Conservation (phyloP, 2,329 filamentous ascomycete genomes). For the Xylariaceae sp. region DNA sequence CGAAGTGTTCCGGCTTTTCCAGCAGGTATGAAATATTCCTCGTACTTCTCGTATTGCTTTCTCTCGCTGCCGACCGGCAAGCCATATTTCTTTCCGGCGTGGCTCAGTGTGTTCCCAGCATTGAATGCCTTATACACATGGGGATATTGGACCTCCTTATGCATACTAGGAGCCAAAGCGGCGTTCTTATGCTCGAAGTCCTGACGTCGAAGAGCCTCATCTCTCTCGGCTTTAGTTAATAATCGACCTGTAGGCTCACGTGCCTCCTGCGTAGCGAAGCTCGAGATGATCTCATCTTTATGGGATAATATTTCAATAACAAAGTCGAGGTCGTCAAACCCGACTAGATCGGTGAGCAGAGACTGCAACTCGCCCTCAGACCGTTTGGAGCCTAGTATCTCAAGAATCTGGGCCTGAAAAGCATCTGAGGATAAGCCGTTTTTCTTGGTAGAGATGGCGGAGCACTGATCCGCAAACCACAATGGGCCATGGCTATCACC, state of each 20-base stretch:
- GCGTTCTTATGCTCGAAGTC: conserved; percentile 85
- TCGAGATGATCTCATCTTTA: conserved; percentile 66
- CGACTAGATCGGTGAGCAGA: conserved; percentile 83
- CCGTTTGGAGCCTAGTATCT: conserved; percentile 68
- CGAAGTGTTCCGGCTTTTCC: conserved; percentile 75
- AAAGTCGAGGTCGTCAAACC: conserved; percentile 91
- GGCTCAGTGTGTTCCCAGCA: conserved; percentile 82
- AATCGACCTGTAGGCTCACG: conserved; percentile 54
- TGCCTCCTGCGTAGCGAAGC: conserved; percentile 40
- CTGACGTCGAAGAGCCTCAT: conserved; percentile 73
- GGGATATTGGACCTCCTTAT: conserved; percentile 78
- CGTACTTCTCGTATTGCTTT: conserved; percentile 75
- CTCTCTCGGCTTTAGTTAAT: conserved; percentile 75
- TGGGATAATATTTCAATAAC: conserved; percentile 87
- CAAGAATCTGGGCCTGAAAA: conserved; percentile 77
- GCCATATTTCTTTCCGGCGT: conserved; percentile 78
- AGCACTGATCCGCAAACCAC: conserved; percentile 76
- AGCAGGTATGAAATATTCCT: conserved; percentile 87
- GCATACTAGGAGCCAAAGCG: conserved; percentile 68
- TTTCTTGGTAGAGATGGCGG: conserved; percentile 64
- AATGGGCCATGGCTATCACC: conserved; percentile 53
- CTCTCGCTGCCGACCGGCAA: conserved; percentile 76
- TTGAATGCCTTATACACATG: conserved; percentile 87
- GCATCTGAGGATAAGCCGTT: conserved; percentile 69
- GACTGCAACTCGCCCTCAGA: conserved; percentile 90